Evolutionary conservation across 1,284 basidiomycete genomes (phyloP).

Genomic region (Boletus smithii): DNA sequence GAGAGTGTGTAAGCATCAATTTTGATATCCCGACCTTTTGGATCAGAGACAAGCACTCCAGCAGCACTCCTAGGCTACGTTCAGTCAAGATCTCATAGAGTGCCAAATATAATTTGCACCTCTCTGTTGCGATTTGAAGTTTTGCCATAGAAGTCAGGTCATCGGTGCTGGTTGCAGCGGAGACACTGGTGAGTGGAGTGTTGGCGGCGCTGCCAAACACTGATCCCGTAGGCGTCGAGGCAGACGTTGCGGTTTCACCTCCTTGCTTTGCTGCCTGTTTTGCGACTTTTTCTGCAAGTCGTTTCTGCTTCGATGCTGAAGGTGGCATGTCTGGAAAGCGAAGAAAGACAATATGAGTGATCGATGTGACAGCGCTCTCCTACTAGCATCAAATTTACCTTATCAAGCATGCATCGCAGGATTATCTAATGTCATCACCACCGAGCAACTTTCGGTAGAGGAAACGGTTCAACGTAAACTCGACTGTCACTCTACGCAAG

Average conservation of each 20-base stretch:
- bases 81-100: constrained; percentile 1
- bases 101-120: constrained; percentile 42
- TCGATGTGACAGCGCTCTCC: no score
- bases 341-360: constrained; percentile 14
- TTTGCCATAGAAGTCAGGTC: constrained; percentile 83
- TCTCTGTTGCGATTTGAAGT: constrained; percentile 82
- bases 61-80: constrained; percentile 64
- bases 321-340: constrained; percentile 60
- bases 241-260: constrained; percentile 46
- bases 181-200: constrained; percentile 78
- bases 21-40: constrained; percentile 93
- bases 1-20: constrained; percentile 95
- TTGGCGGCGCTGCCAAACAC: constrained; percentile 57
- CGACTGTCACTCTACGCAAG: no score
- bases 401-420: constrained; percentile 14
- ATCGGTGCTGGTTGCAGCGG: constrained; percentile 71
- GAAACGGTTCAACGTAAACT: no score
- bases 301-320: constrained; percentile 80
- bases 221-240: constrained; percentile 61
- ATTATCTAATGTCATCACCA: constrained; percentile 37
- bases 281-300: constrained; percentile 87
- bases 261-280: constrained; percentile 58
- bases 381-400: constrained; percentile 13
- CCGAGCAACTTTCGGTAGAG: no score
- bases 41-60: constrained; percentile 91